Conservation (phyloP, 495 filamentous ascomycete species). For the Penicillium bovifimosum region DNA sequence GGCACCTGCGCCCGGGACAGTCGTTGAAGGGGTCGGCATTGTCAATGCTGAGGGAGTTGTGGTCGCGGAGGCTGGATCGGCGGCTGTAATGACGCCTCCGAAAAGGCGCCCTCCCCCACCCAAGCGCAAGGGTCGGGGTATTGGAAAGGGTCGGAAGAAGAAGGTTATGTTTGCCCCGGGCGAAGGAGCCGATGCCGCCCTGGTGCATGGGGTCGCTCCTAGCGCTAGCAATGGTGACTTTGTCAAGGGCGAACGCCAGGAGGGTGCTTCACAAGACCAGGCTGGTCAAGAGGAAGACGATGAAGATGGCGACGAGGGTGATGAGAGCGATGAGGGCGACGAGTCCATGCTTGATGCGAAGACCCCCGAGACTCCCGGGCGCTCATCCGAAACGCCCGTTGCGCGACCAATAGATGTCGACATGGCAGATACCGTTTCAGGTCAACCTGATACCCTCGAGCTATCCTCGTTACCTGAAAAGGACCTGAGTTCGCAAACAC, state of each 20-base stretch:
- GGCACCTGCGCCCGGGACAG: conserved; percentile 50
- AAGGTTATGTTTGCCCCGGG: conserved; percentile 51
- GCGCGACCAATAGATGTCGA: conserved; percentile 23
- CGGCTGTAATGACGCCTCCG: conserved; percentile 39
- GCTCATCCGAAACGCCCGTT: conserved; percentile 17
- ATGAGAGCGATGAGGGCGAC: conserved; percentile 54
- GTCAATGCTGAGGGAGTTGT: conserved; percentile 58
- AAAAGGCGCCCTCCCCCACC: conserved; percentile 67
- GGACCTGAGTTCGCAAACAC: neutral
- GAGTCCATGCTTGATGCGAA: conserved; percentile 51
- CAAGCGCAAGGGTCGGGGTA: conserved; percentile 66
- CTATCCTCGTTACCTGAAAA: conserved; percentile 7
- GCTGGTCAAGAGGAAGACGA: conserved; percentile 41
- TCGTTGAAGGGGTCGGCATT: conserved; percentile 57
- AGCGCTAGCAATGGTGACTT: conserved; percentile 15
- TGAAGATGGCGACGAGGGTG: conserved; percentile 39
- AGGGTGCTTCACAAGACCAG: conserved; percentile 35
- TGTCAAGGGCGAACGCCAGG: conserved; percentile 24
- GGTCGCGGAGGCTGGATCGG: conserved; percentile 47
- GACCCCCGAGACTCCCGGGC: conserved; percentile 37
- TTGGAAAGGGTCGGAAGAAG: conserved; percentile 64
- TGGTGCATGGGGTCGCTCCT: conserved; percentile 30
- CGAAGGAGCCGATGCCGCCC: conserved; percentile 34
- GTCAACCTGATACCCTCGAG: conserved; percentile 19
- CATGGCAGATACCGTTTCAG: conserved; percentile 22